Evolutionary conservation across 352 stramenopile genomes (phyloP), one percentile per base, ranked within the genome.

Genomic region (Pelagophyceae sp.): DNA sequence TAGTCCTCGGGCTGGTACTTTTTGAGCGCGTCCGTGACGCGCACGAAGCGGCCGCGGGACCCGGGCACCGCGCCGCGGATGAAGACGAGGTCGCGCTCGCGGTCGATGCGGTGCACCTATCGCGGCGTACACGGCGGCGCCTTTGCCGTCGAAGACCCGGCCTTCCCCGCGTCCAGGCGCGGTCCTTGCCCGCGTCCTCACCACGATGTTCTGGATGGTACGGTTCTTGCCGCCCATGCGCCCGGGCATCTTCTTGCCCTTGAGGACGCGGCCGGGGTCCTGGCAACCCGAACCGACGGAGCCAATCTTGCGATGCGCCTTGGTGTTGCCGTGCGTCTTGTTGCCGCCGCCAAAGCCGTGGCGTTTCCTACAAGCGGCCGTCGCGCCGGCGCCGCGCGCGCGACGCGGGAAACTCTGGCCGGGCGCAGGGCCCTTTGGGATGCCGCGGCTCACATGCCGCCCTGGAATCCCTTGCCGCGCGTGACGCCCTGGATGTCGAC

Each of bases 231-330:
- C 88, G 75, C 96, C 96, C 92, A 99, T 98, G 27, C 93, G 91
- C 17, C 96, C 97, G 40, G 97, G 89, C 96, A 99, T 99, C 85
- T 99, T 99, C 88, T 99, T 99, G 58, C 96, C 96, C 86, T 99
- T 99, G 81, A 97, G 99, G 15, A 99, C 96, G 80, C 95, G 93
- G 76, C 96, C 96, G 11, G 96, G 95, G 86, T 98, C 93, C 85
- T 99, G 94, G 87, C 95, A 98, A 82, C 97, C 90, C 11, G 45
- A 11, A n/a, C 96, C 96, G 37, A 94, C 98, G 37, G 92, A 98
- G 31, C 96, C 96, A 83, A 96, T 91, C 80, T 93, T 86, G 72
- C 96, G 93, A 83, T 99, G 92, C 76, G 94, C 95, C 84, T 97
- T 95, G 75, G 93, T 98, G 75, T 96, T 97, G 90, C 97, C 97